Evolutionary conservation across 768 basidiomycete species (phyloP).

Genomic region (Leccinum barrowsii): DNA sequence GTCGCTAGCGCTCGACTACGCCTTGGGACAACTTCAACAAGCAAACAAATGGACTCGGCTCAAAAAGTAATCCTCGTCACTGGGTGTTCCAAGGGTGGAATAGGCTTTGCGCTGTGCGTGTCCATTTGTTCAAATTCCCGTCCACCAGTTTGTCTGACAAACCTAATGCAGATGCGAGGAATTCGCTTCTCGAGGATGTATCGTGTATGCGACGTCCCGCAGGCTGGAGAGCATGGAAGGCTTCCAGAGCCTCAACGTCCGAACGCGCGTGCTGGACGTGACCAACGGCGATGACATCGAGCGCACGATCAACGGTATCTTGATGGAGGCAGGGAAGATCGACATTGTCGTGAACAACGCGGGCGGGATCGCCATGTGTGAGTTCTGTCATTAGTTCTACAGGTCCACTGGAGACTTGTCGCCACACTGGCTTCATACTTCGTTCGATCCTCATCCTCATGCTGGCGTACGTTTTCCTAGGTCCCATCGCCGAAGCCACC

Average conservation of each 20-base stretch:
- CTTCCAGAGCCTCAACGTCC: constrained; percentile 44
- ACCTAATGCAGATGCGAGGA: constrained; percentile 54
- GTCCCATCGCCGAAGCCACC: constrained; percentile 49
- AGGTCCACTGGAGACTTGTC: not conserved
- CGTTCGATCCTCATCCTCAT: not conserved
- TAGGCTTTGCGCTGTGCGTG: constrained; percentile 61
- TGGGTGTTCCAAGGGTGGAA: constrained; percentile 72
- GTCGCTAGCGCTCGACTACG: too few relatives aligned
- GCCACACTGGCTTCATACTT: not conserved
- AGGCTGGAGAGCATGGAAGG: constrained; percentile 57
- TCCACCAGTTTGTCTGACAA: not conserved
- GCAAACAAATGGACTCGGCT: not conserved
- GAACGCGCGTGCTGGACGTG: constrained; percentile 57
- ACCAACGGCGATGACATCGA: constrained; percentile 55
- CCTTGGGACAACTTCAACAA: not conserved
- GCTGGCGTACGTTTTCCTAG: constrained; percentile 20
- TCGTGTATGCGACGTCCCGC: constrained; percentile 75
- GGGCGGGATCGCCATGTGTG: constrained; percentile 48
- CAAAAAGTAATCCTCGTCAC: constrained; percentile 59
- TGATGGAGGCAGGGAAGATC: constrained; percentile 55
- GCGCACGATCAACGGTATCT: constrained; percentile 46
- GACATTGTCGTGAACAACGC: constrained; percentile 82
- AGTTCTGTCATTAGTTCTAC: constrained; percentile 4
- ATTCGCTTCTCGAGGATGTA: constrained; percentile 62
- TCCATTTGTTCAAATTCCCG: not conserved